These are phyloP conservation scores for Talaromyces atroroseus DNA, from an alignment of 2,329 filamentous ascomycete species.

Conservation along the genomic window DNA sequence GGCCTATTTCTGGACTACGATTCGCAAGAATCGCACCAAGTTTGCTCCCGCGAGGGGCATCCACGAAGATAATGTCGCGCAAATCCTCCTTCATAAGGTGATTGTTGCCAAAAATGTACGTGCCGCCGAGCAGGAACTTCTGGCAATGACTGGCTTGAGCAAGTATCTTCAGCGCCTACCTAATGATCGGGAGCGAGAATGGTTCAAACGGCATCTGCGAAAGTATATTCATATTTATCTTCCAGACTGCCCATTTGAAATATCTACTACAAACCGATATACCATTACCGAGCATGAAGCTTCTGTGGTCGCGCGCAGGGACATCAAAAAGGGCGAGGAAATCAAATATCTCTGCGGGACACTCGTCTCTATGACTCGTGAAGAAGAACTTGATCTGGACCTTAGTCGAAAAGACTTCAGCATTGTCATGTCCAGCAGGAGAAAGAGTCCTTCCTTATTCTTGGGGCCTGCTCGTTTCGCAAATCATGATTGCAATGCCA, in stretches of 20 bases:
- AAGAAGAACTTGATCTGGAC: constrained; percentile 80
- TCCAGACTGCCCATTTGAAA: constrained; percentile 90
- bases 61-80: constrained; percentile 57
- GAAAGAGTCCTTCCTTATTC: constrained; percentile 85
- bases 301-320: constrained; percentile 71
- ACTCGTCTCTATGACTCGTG: constrained; percentile 83
- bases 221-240: constrained; percentile 92
- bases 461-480: constrained; percentile 93
- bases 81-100: constrained; percentile 59
- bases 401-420: constrained; percentile 88
- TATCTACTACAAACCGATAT: constrained; percentile 89
- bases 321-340: constrained; percentile 73
- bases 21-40: constrained; percentile 85
- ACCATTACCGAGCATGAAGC: constrained; percentile 88
- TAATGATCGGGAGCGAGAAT: constrained; percentile 73
- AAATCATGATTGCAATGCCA: constrained; percentile 94
- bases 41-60: constrained; percentile 81
- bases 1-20: constrained; percentile 95
- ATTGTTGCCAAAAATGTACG: constrained; percentile 68
- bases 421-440: constrained; percentile 88
- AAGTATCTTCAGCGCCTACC: constrained; percentile 65
- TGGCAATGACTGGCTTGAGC: constrained; percentile 66
- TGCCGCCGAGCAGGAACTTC: constrained; percentile 65
- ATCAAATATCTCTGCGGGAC: constrained; percentile 90
- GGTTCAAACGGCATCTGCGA: constrained; percentile 78